phyloP scores from a whole-genome alignment of 2,329 filamentous ascomycete genomes.

The Botryotinia calthae region DNA sequence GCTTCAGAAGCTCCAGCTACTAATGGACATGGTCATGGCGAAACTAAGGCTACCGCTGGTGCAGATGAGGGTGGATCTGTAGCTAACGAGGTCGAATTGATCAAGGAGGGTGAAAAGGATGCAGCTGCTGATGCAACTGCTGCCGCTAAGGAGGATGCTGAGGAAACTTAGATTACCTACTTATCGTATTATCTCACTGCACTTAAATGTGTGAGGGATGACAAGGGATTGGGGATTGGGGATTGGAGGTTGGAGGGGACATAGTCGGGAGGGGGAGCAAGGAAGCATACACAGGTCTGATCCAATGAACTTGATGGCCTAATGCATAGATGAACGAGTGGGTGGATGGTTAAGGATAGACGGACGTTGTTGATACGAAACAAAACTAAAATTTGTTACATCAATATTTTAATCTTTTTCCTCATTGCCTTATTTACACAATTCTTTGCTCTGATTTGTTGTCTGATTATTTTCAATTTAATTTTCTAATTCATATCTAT shows the following conservation, averaged over 20 bases:
- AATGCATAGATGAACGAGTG: background rate
- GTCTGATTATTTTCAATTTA: background rate
- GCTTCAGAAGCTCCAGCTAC: slow-evolving; percentile 45
- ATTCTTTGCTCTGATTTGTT: background rate
- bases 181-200: background rate
- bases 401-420: background rate
- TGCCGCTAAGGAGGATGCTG: slow-evolving; percentile 56
- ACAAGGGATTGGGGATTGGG: background rate
- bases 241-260: background rate
- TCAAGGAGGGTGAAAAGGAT: slow-evolving; percentile 56
- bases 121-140: slow-evolving; percentile 59
- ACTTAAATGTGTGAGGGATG: background rate
- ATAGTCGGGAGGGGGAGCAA: background rate
- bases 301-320: background rate
- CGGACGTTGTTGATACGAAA: background rate
- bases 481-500: background rate
- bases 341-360: background rate
- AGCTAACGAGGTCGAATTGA: slow-evolving; percentile 33
- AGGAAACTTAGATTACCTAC: slow-evolving; percentile 1
- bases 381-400: slow-evolving; percentile 1
- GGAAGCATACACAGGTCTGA: background rate
- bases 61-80: slow-evolving; percentile 35
- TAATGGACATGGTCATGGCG: slow-evolving; percentile 51
- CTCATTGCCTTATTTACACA: background rate
- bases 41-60: slow-evolving; percentile 43